Evolutionary conservation across 1,284 basidiomycete species (phyloP).

Genomic region (Rhodotorula sp.): DNA sequence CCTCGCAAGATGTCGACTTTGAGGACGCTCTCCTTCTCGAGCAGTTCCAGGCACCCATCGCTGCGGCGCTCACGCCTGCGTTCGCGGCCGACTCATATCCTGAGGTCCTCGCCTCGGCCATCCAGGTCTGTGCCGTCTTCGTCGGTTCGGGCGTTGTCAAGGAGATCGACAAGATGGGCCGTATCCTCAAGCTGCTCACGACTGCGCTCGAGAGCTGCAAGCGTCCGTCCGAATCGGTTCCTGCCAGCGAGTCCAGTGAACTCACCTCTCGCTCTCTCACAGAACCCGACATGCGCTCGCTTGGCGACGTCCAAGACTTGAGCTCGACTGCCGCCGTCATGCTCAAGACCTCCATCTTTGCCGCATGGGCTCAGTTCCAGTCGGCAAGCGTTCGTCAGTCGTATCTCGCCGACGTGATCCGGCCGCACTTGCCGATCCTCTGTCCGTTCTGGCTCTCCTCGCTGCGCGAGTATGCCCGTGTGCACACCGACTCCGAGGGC

Average conservation of each 20-base stretch:
- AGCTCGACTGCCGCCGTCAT: slow-evolving; percentile 93
- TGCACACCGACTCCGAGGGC: slow-evolving; percentile 81
- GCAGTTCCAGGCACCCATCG: slow-evolving; percentile 97
- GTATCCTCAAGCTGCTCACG: slow-evolving; percentile 81
- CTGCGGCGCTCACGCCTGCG: slow-evolving; percentile 95
- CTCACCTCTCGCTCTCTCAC: slow-evolving; percentile 19
- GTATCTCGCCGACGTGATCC: slow-evolving; percentile 79
- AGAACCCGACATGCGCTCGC: slow-evolving; percentile 79
- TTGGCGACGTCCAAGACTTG: slow-evolving; percentile 83
- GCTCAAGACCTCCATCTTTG: slow-evolving; percentile 87
- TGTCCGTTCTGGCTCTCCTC: slow-evolving; percentile 85
- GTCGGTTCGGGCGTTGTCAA: slow-evolving; percentile 94
- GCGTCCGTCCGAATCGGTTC: slow-evolving; percentile 56
- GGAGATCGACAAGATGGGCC: slow-evolving; percentile 85
- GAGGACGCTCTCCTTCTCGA: slow-evolving; percentile 88
- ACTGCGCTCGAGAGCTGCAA: slow-evolving; percentile 83
- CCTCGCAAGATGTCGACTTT: slow-evolving; percentile 87
- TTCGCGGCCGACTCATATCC: slow-evolving; percentile 93
- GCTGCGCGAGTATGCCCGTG: slow-evolving; percentile 86
- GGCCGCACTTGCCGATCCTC: slow-evolving; percentile 74
- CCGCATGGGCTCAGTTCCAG: slow-evolving; percentile 94
- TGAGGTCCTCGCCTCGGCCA: slow-evolving; percentile 87
- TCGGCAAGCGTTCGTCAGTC: slow-evolving; percentile 71
- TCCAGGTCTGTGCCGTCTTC: slow-evolving; percentile 92
- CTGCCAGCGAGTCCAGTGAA: neutral